Evolutionary conservation across 2,329 filamentous ascomycete species (phyloP), one percentile per base, ranked within the genome.

Genomic region (Mollisiaceae sp.): DNA sequence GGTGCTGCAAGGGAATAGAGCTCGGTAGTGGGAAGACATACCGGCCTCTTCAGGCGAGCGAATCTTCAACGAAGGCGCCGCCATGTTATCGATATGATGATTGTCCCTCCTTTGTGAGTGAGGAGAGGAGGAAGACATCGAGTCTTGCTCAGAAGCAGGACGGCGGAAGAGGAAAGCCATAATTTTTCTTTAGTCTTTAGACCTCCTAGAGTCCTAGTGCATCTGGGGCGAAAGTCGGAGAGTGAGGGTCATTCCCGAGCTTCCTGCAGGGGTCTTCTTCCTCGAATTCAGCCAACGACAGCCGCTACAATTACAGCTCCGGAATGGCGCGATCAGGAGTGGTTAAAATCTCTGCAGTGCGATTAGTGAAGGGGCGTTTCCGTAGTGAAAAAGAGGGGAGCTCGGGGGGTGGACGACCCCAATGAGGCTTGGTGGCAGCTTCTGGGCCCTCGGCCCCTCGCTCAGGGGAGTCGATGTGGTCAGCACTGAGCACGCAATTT

Each of bases 21-120:
- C 59, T 63, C 61, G 65, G 65, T 35, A 64, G 41, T 5, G 14
- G 55, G 15, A 15, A 45, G 45, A 85, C 85, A 75, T 82, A 89
- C 86, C 86, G 71, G 86, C 86, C 82, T 89, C 86, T 80, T 86
- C 84, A 76, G 86, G 83, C 79, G 85, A 87, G 75, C 82, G 82
- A 76, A 88, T 82, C 77, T 79, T 77, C 60, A 76, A 73, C 64
- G 75, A 71, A 70, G 77, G 73, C 73, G 79, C 75, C 67, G 81
- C 80, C 82, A 83, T 83, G 60, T 70, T 77, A 71, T 72, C 70
- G 68, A 74, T 67, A 61, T 70, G 63, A 52, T 69, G 67, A 60
- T 52, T 61, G 41, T 67, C 66, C 65, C 64, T 72, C 65, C 64
- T 62, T 50, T 64, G 59, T 47, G 64, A 65, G 62, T 69, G 47